Conservation (phyloP, 768 basidiomycete genomes). For the Calocybe indica region DNA sequence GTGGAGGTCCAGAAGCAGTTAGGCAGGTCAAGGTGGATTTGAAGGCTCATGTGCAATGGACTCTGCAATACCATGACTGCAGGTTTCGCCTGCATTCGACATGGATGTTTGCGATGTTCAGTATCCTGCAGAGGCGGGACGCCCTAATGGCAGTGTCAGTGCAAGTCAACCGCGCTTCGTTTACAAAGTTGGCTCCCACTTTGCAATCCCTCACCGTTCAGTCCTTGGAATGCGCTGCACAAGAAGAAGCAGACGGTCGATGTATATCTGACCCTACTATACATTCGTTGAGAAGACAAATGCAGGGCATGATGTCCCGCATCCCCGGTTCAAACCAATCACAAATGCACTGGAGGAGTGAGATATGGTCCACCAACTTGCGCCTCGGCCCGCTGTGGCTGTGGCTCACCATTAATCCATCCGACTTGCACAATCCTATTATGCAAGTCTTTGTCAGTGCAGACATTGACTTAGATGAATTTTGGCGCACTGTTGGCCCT, state of each 20-base stretch:
- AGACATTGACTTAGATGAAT: conserved; percentile 31
- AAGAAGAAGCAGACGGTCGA: conserved; percentile 32
- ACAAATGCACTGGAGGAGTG: conserved; percentile 4
- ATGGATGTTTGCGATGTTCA: conserved; percentile 22
- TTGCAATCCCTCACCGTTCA: conserved; percentile 18
- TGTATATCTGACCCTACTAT: not conserved
- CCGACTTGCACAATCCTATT: conserved; percentile 35
- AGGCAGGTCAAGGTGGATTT: conserved; percentile 5
- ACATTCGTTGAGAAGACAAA: not conserved
- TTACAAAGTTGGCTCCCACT: conserved; percentile 11
- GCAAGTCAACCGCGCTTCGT: conserved; percentile 23
- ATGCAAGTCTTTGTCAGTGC: conserved; percentile 30
- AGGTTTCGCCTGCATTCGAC: conserved; percentile 21
- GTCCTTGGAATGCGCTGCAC: conserved; percentile 23
- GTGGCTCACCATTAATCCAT: conserved; percentile 38
- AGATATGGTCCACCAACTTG: conserved; percentile 27
- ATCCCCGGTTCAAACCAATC: not conserved
- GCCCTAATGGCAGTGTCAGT: conserved; percentile 17
- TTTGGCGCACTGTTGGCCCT: conserved; percentile 17
- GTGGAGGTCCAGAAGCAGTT: conserved; percentile 7
- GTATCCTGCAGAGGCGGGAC: conserved; percentile 19
- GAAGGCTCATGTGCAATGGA: conserved; percentile 15
- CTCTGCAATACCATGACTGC: conserved; percentile 17
- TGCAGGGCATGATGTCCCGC: not conserved
- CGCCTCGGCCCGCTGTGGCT: conserved; percentile 21